These are phyloP conservation scores for Botrytis deweyae DNA, from an alignment of 2,329 filamentous ascomycete species.

Conservation along the genomic window DNA sequence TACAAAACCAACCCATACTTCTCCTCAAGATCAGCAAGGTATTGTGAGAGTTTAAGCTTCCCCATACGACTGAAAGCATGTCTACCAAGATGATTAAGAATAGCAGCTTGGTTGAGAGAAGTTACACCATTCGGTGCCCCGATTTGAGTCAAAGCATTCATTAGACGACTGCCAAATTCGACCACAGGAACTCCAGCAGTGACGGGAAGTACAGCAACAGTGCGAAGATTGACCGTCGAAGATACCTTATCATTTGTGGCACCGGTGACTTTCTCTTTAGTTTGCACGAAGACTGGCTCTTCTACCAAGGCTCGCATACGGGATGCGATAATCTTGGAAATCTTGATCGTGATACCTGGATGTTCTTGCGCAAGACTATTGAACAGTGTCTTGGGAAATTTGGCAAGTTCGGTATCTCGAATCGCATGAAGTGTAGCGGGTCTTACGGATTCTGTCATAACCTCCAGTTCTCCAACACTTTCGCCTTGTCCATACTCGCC, in stretches of 20 bases:
- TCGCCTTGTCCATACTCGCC: slow-evolving; percentile 97
- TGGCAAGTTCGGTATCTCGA: slow-evolving; percentile 91
- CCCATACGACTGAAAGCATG: slow-evolving; percentile 98
- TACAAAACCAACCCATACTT: slow-evolving; percentile 96
- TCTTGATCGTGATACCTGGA: slow-evolving; percentile 97
- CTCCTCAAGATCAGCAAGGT: slow-evolving; percentile 93
- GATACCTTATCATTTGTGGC: slow-evolving; percentile 66
- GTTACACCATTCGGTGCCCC: slow-evolving; percentile 87
- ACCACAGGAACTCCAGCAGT: slow-evolving; percentile 89
- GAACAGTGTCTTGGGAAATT: slow-evolving; percentile 92
- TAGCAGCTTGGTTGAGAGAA: slow-evolving; percentile 87
- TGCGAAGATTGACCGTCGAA: slow-evolving; percentile 88
- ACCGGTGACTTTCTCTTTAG: slow-evolving; percentile 60
- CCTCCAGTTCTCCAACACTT: slow-evolving; percentile 94
- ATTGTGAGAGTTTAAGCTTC: slow-evolving; percentile 92
- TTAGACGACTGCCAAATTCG: slow-evolving; percentile 86
- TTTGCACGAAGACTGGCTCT: slow-evolving; percentile 67
- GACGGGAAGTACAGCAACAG: slow-evolving; percentile 87
- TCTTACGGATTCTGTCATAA: slow-evolving; percentile 90
- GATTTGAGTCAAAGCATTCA: slow-evolving; percentile 85
- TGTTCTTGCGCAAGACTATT: slow-evolving; percentile 97
- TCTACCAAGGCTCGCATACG: slow-evolving; percentile 89
- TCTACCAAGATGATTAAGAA: slow-evolving; percentile 89
- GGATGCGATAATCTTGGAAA: slow-evolving; percentile 96
- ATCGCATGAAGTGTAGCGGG: slow-evolving; percentile 93